Evolutionary conservation across 345 rosid species (phyloP).

Genomic region (Moringa oleifera): DNA sequence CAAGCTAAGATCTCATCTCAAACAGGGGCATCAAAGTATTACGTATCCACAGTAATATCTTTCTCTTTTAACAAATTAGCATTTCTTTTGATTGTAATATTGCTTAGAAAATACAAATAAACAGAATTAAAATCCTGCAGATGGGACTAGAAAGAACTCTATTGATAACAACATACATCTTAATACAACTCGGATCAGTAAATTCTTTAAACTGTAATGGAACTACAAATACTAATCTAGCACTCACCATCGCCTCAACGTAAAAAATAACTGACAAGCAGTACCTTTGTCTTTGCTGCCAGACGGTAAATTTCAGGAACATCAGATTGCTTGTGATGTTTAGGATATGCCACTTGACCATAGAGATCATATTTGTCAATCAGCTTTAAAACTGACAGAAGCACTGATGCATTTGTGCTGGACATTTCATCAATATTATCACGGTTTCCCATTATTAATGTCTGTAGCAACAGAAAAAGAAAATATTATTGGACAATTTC

Average conservation of each 20-base stretch:
- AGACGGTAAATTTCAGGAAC: constrained; percentile 74
- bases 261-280: not conserved
- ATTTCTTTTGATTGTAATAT: too few species aligned
- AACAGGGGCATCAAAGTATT: not conserved
- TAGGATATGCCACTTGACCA: constrained; percentile 83
- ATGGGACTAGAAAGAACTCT: too few species aligned
- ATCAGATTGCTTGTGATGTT: constrained; percentile 76
- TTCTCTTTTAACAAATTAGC: too few species aligned
- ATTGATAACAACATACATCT: too few species aligned
- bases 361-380: constrained; percentile 73
- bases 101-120: too few species aligned
- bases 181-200: too few species aligned
- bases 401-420: constrained; percentile 53
- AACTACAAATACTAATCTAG: not conserved
- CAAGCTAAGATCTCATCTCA: not conserved
- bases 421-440: constrained; percentile 75
- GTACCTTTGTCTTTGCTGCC: constrained; percentile 79
- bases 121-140: too few species aligned
- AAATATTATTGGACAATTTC: not conserved
- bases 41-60: too few species aligned
- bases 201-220: not conserved
- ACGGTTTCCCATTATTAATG: constrained; percentile 76
- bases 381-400: constrained; percentile 67
- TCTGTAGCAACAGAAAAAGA: constrained; percentile 35
- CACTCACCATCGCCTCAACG: not conserved